phyloP scores from a whole-genome alignment of 2,329 filamentous ascomycete species.

The Taxawa tesnikishii region DNA sequence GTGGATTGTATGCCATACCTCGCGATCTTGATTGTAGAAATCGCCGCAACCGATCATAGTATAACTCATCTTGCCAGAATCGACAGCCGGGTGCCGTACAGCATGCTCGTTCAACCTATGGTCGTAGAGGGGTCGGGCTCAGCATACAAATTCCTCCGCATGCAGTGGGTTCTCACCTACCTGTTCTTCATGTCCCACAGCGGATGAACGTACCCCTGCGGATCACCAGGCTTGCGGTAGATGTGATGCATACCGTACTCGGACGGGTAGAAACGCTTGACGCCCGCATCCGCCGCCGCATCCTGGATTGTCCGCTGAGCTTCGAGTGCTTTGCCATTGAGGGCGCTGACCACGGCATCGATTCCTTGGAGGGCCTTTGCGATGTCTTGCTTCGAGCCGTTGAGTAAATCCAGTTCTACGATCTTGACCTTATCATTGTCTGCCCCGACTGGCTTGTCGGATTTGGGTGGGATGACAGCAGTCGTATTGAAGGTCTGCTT shows the following conservation, averaged over 20 bases:
- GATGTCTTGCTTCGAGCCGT: slow-evolving; percentile 7
- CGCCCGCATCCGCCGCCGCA: slow-evolving; percentile 6
- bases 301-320: slow-evolving; percentile 5
- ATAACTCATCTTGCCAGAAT: slow-evolving; percentile 15
- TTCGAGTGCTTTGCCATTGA: slow-evolving; percentile 13
- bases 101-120: slow-evolving; percentile 10
- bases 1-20: too few species aligned
- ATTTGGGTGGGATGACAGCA: slow-evolving; percentile 7
- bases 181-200: slow-evolving; percentile 9
- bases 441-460: neutral
- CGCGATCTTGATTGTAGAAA: slow-evolving; percentile 18
- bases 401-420: slow-evolving; percentile 10
- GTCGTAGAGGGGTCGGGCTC: too few species aligned
- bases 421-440: slow-evolving; percentile 4
- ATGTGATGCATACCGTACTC: slow-evolving; percentile 11
- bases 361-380: slow-evolving; percentile 10
- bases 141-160: too few species aligned
- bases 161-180: too few species aligned
- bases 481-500: slow-evolving; percentile 10
- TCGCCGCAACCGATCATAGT: slow-evolving; percentile 21
- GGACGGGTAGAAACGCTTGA: slow-evolving; percentile 6
- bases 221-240: slow-evolving; percentile 12
- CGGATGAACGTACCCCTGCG: slow-evolving; percentile 12
- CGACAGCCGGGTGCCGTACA: slow-evolving; percentile 13
- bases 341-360: slow-evolving; percentile 14